Evolutionary conservation across 148 eudicot genomes (phyloP), one percentile per base, ranked within the genome.

Genomic region (Rhododendron kiyosumense): DNA sequence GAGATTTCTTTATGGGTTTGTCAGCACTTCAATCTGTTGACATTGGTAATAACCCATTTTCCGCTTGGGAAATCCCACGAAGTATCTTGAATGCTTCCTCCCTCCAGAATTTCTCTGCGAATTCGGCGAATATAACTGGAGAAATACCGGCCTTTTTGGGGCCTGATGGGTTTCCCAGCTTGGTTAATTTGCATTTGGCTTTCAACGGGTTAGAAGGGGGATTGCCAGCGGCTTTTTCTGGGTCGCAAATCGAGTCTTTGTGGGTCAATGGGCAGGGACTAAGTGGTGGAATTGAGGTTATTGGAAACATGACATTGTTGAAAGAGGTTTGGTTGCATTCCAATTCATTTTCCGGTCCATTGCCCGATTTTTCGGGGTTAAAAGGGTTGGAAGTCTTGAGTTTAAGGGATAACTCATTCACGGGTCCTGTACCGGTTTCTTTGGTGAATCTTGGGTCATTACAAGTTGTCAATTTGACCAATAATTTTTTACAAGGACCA

Each of bases 221-320:
- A 71, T 86, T 96, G 84, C 99, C 99, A 26, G 30, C 65, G 81
- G 89, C 93, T 82, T 89, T 96, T 89, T 89, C 89, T 4, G 98
- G 98, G 81, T 96, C 94, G 3, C 90, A 84, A 85, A 78, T 96
- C n/a, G 92, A 94, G 93, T 95, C 99, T 24, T 84, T 96, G 84
- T 96, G 99, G 99, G 83, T 96, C 71, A 96, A 96, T 90, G 99
- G 99, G 78, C 98, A 96, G 91, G 88, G 89, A 83, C 94, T 96
- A 59, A 86, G 84, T 92, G 99, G 99, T 48, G 86, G 86, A 18
- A 92, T 96, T 87, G 93, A 92, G 90, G 98, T 96, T 41, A 83
- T 96, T 74, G 94, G 90, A 76, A 96, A 96, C 86, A 96, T 96
- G 99, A 96, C 98, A 54, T 86, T 86, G 48, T 90, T 96, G 94